Evolutionary conservation across 2,329 filamentous ascomycete species (phyloP), one percentile per base, ranked within the genome.

Genomic region (Celoporthe dispersa): DNA sequence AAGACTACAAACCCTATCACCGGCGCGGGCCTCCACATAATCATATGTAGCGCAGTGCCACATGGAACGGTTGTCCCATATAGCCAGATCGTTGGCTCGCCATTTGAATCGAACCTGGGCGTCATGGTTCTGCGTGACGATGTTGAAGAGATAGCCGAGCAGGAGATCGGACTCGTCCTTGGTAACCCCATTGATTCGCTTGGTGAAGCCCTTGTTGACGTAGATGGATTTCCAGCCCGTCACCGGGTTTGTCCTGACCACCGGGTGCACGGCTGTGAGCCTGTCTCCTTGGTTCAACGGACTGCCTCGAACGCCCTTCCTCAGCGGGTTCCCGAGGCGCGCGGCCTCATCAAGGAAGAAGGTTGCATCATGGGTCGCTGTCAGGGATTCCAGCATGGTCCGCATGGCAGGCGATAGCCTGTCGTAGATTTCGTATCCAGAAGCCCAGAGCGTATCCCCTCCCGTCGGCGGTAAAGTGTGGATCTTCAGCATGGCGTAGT

Each of bases 61-160:
- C 14, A 80, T 85, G 39, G 79, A 83, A 65, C 84, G 79, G 74
- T 92, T 92, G 75, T 92, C 90, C 90, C 90, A 92, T 73, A 92
- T 89, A 1, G 88, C 86, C 5, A 85, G 75, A 73, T 88, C 85
- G 68, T 87, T 86, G 75, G 83, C 79, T 67, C 78, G 80, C 86
- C 85, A 88, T 66, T 81, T 80, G 74, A 84, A 87, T 4, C 87
- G 80, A 11, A 88, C 85, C 74, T 88, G 86, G 0, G 84, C 80
- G 74, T 89, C 87, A 71, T 88, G 86, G 74, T 89, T 89, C 75
- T 86, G 80, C 7, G 82, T 81, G 14, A 86, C 79, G 14, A 87
- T 74, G 70, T 82, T 81, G 72, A 84, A 82, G 59, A 85, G 80
- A 71, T 86, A 86, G 19, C 75, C 73, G 3, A 87, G 80, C n/a